Evolutionary conservation across 177 flowering plant species (phyloP), one percentile per base, ranked within the genome.

Genomic region (Viscum album): DNA sequence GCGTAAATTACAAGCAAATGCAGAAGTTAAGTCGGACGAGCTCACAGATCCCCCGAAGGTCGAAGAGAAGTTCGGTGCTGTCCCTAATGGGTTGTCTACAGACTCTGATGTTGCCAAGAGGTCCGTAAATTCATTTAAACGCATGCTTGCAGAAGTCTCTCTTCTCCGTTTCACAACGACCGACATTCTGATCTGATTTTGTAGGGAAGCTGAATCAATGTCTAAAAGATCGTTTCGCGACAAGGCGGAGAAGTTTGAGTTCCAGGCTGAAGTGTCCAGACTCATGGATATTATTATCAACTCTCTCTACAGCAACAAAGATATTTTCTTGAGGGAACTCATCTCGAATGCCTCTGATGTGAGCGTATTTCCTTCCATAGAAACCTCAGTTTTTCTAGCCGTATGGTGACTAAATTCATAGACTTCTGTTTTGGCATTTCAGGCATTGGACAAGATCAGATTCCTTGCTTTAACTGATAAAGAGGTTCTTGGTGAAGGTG

Each of bases 321-420:
- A 94, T 66, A 94, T 94, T 72, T 94, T 94, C 88, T 78, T 94
- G 72, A 88, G 99, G 77, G 99, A 94, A 79, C 75, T 94, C 73
- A 94, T 94, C 76, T 92, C 97, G 67, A 94, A 92, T 82, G 97
- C 99, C 62, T 88, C 99, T 75, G 99, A 94, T 85, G 97, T 94
- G 76, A 88, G 89, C 56, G 13, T 29, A 8, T 36, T n/a, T 1
- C 29, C 29, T 35, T 65, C 36, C 36, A 5, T 3, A 37, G 26
- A 43, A 66, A 8, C 34, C 7, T 35, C 10, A 4, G 16, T 11
- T 26, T 4, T 4, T 66, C 35, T 28, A 7, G 34, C 41, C 0
- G 7, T 8, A 33, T 17, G 35, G 65, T 2, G 1, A 19, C 33
- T 54, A 7, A 43, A 41, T 28, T 66, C 3, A 66, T 11, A 41